phyloP scores from a whole-genome alignment of 2,329 filamentous ascomycete genomes.

The Colletotrichum noveboracense region DNA sequence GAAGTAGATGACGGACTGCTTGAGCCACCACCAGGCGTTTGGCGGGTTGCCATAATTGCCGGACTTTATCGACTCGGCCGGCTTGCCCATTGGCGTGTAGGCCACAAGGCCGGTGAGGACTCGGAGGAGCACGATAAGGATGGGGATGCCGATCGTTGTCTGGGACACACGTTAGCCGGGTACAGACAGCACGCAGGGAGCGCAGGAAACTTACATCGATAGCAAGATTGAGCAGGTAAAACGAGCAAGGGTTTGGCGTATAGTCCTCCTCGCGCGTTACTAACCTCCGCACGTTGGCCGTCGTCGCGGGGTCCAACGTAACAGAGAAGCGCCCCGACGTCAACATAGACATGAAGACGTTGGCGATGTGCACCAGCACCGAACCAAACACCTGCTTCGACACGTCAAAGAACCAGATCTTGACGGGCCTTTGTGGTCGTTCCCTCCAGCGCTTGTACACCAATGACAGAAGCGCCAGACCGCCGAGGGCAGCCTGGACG shows the following conservation, averaged over 20 bases:
- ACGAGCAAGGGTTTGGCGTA: constrained; percentile 91
- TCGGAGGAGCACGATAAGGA: constrained; percentile 87
- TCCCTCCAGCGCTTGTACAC: constrained; percentile 95
- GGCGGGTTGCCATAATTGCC: constrained; percentile 91
- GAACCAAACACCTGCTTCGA: constrained; percentile 98
- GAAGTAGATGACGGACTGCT: constrained; percentile 96
- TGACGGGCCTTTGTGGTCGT: constrained; percentile 86
- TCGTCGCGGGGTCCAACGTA: constrained; percentile 54
- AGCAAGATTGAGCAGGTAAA: constrained; percentile 90
- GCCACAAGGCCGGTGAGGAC: constrained; percentile 74
- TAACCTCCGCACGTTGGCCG: constrained; percentile 40
- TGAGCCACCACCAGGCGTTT: constrained; percentile 87
- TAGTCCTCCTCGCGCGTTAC: constrained; percentile 57
- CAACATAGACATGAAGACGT: constrained; percentile 95
- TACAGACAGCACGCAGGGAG: background rate
- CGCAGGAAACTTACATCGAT: constrained; percentile 78
- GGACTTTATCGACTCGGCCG: constrained; percentile 86
- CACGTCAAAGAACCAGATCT: constrained; percentile 97
- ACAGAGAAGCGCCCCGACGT: constrained; percentile 84
- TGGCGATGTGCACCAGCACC: constrained; percentile 87
- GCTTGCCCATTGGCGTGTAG: constrained; percentile 79
- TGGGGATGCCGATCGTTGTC: constrained; percentile 96
- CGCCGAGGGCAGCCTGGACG: constrained; percentile 86
- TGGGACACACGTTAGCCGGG: constrained; percentile 38
- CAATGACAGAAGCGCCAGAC: constrained; percentile 80